A percentile compares a stretch with the other conserved stretches of the same genome.
Conservation (phyloP, 2,329 filamentous ascomycete genomes). For the Arachnomyces sp. region DNA sequence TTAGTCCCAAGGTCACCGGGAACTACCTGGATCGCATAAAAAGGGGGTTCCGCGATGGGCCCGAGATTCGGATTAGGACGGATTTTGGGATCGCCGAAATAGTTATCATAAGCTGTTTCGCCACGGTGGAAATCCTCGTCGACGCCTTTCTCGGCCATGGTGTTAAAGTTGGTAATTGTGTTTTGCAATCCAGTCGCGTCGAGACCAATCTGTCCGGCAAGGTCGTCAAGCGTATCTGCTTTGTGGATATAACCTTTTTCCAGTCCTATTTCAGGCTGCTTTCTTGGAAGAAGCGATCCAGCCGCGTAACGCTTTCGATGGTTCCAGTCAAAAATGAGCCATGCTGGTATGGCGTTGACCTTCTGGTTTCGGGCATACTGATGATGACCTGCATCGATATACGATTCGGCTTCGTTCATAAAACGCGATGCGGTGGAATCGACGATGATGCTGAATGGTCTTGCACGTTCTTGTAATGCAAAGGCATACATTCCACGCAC, state of each 20-base stretch:
- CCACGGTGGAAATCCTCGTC: constrained; percentile 30
- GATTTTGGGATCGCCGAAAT: constrained; percentile 25
- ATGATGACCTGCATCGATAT: constrained; percentile 20
- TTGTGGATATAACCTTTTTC: constrained; percentile 18
- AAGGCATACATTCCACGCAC: constrained; percentile 13
- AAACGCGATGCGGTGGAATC: constrained; percentile 26
- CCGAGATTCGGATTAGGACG: constrained; percentile 26
- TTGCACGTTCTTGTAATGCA: constrained; percentile 21
- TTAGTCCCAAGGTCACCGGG: constrained; percentile 35
- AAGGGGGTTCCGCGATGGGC: constrained; percentile 20
- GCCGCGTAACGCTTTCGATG: constrained; percentile 25
- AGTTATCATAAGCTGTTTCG: constrained; percentile 23
- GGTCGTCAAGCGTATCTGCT: constrained; percentile 17
- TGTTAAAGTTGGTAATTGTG: constrained; percentile 25
- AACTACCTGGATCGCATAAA: constrained; percentile 28
- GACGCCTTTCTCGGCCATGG: constrained; percentile 19
- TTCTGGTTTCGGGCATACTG: constrained; percentile 12
- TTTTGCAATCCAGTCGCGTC: constrained; percentile 12
- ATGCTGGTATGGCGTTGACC: constrained; percentile 22
- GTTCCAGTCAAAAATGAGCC: constrained; percentile 24
- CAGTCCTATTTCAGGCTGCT: constrained; percentile 11
- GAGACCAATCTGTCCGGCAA: constrained; percentile 21
- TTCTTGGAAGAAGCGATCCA: constrained; percentile 10
- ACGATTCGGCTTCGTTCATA: constrained; percentile 28
- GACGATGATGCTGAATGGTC: constrained; percentile 30